Evolutionary conservation across 1,284 basidiomycete genomes (phyloP), one percentile per base, ranked within the genome.

Genomic region (Tremellales sp.): DNA sequence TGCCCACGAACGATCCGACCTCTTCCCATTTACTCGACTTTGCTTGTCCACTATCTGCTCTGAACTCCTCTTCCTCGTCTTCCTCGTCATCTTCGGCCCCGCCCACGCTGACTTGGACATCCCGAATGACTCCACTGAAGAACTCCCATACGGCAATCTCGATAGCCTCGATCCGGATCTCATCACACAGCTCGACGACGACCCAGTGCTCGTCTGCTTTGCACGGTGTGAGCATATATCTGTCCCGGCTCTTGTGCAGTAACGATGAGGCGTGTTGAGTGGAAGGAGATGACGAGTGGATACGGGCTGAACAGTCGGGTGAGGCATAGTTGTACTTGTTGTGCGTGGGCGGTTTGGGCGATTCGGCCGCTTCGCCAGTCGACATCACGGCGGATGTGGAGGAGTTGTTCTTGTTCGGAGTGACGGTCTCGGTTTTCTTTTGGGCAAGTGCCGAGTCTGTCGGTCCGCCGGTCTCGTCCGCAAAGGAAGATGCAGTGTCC

Each of bases 131-230:
- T 10, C 93, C 91, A 61, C 88, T 92, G 76, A 97, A 99, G 77
- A 97, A 97, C 75, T 98, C 94, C 72, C 89, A 96, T 65, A 97
- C 96, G 46, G 92, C 93, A 5, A 99, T 77, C 67, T 97, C 92
- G 44, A 98, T 82, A 0, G 92, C 94, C 71, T 98, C 93, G 63
- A 97, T 90, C 42, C 87, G 79, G 60, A 98, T 92, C 70, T 97
- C 94, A 61, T 97, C 93, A 75, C 96, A 99, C 5, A 97, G 82
- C 74, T 98, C 96, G 39, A 97, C 85, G 24, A 97, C 84, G 19
- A 97, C 87, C 72, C 85, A 97, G 64, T 96, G 89, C 25, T 80
- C 76, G 53, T 65, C 59, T 4, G 79, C 77, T 23, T 81, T 80
- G 65, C 96, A 98, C 0, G 94, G 94, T 46, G 87, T 91, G 56